These are phyloP conservation scores for Amphicarpaea edgeworthii DNA, from an alignment of 306 rosid genomes.

Conservation along the genomic window DNA sequence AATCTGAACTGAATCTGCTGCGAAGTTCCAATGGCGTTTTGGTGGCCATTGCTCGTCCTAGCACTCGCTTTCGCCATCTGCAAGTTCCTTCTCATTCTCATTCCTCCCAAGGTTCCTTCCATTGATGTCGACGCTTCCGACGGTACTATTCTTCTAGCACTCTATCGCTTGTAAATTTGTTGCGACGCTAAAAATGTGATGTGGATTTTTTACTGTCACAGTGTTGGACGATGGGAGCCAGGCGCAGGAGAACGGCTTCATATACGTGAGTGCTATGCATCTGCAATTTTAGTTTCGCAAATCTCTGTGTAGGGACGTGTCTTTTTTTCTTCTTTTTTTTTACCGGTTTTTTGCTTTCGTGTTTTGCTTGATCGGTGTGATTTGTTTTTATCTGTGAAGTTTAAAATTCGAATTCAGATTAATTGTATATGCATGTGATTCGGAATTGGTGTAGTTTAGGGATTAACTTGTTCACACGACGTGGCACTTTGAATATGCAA, in stretches of 20 bases:
- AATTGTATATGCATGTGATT: slow-evolving; percentile 11
- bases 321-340: too few relatives aligned
- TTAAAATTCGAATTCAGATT: not conserved
- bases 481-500: slow-evolving; percentile 8
- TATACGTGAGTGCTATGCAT: slow-evolving; percentile 68
- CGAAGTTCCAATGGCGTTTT: slow-evolving; percentile 63
- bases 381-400: slow-evolving; percentile 8
- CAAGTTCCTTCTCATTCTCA: slow-evolving; percentile 83
- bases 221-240: slow-evolving; percentile 87
- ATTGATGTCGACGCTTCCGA: slow-evolving; percentile 90
- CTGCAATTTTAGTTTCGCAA: slow-evolving; percentile 4
- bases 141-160: slow-evolving; percentile 56
- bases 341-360: slow-evolving; percentile 12
- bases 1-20: slow-evolving; percentile 44
- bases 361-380: slow-evolving; percentile 36
- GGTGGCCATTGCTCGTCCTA: slow-evolving; percentile 88
- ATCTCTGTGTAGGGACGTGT: not conserved
- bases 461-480: slow-evolving; percentile 8
- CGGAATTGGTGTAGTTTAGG: not conserved
- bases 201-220: slow-evolving; percentile 53
- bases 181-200: slow-evolving; percentile 30
- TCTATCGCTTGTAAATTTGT: not conserved
- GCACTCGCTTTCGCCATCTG: slow-evolving; percentile 83
- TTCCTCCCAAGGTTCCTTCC: slow-evolving; percentile 93
- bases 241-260: slow-evolving; percentile 82